Evolutionary conservation across 202 grass and related monocot genomes (phyloP).

Genomic region (Zoysia matrella): DNA sequence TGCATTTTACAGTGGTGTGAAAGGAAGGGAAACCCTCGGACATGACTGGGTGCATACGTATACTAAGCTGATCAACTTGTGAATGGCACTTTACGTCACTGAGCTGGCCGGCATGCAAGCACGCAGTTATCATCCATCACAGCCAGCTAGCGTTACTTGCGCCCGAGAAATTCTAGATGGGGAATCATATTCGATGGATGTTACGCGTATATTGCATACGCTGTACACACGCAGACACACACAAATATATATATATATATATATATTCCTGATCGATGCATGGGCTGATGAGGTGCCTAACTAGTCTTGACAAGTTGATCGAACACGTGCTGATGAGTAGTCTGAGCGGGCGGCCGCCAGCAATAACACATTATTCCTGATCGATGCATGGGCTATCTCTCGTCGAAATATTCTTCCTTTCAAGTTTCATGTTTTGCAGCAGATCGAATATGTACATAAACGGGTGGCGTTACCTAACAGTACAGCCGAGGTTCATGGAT

Average conservation of each 20-base stretch:
- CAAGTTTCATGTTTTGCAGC: no score
- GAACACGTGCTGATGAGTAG: no score
- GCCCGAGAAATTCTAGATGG: slow-evolving; percentile 42
- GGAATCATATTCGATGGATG: slow-evolving; percentile 44
- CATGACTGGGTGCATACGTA: not conserved
- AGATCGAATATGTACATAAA: no score
- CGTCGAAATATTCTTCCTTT: no score
- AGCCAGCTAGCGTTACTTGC: not conserved
- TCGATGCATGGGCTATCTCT: no score
- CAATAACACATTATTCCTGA: no score
- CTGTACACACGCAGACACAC: not conserved
- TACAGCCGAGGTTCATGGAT: no score
- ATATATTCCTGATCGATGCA: slow-evolving; percentile 24
- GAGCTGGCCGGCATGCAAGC: slow-evolving; percentile 19
- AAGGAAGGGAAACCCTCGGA: not conserved
- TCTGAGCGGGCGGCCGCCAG: no score
- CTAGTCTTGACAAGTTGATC: not conserved
- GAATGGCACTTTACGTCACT: slow-evolving; percentile 34
- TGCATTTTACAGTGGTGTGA: not conserved
- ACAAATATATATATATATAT: not conserved
- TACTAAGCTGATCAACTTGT: slow-evolving; percentile 31
- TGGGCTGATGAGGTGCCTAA: no score
- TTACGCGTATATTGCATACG: slow-evolving; percentile 23
- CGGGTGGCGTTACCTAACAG: no score
- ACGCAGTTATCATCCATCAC: no score